Conservation (phyloP, 495 filamentous ascomycete genomes). For the Aspergillus incahuasiensis region DNA sequence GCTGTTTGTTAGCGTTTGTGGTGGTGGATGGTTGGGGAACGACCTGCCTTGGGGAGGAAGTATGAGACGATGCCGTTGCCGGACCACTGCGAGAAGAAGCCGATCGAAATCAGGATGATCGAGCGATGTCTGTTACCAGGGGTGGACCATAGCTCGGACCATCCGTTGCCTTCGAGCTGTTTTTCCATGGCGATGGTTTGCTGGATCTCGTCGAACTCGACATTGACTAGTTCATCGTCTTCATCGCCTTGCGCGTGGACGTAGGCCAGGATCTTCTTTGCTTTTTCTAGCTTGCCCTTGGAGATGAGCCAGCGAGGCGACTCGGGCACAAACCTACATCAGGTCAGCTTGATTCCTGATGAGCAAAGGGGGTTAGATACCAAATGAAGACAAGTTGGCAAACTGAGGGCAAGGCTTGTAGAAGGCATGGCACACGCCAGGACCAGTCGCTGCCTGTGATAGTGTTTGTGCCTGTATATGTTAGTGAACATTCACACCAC, state of each 20-base stretch:
- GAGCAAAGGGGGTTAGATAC: background rate
- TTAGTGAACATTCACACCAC: background rate
- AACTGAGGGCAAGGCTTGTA: background rate
- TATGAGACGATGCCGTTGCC: slow-evolving; percentile 8
- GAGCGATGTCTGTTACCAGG: slow-evolving; percentile 1
- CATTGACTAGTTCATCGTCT: slow-evolving; percentile 8
- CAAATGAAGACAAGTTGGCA: slow-evolving; percentile 7
- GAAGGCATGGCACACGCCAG: slow-evolving; percentile 5
- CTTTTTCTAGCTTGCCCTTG: slow-evolving; percentile 1
- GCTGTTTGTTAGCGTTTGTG: background rate
- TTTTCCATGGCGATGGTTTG: slow-evolving; percentile 4
- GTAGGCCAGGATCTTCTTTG: slow-evolving; percentile 9
- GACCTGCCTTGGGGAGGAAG: slow-evolving; percentile 2
- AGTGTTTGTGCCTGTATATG: background rate
- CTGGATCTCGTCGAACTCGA: slow-evolving; percentile 8
- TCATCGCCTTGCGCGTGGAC: slow-evolving; percentile 9
- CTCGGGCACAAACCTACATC: background rate
- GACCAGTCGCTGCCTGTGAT: slow-evolving; percentile 1
- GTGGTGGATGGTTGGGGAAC: background rate
- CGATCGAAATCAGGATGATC: slow-evolving; percentile 8
- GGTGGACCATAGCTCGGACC: slow-evolving; percentile 6
- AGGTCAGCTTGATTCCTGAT: background rate
- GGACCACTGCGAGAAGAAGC: slow-evolving; percentile 11
- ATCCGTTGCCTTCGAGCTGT: slow-evolving; percentile 1
- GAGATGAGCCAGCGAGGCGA: slow-evolving; percentile 8